Evolutionary conservation across 345 rosid species (phyloP).

Genomic region (Barbarea vulgaris): DNA sequence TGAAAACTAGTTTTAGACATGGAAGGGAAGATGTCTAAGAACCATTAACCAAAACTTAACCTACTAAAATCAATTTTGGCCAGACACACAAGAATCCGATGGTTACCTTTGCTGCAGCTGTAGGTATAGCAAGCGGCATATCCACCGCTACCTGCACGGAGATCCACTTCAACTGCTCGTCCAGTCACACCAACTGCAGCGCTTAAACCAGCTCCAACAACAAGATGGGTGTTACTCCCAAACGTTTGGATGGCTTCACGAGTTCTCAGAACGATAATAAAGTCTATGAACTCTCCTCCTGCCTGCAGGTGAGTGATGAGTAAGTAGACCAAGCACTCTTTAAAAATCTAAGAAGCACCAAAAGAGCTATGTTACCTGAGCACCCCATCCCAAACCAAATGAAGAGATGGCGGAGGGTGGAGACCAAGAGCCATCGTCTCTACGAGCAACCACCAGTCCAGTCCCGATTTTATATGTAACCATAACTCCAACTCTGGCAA

Average conservation of each 20-base stretch:
- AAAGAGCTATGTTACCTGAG: conserved; percentile 62
- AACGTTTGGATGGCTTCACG: conserved; percentile 81
- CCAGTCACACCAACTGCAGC: conserved; percentile 87
- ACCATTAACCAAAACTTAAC: not conserved
- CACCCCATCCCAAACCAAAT: conserved; percentile 97
- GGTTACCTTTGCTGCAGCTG: conserved; percentile 95
- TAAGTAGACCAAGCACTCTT: not conserved
- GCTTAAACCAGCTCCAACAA: conserved; percentile 92
- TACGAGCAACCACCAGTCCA: conserved; percentile 81
- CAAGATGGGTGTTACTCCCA: conserved; percentile 78
- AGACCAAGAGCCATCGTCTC: conserved; percentile 97
- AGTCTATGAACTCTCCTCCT: conserved; percentile 97
- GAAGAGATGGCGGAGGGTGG: conserved; percentile 96
- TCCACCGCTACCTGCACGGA: conserved; percentile 94
- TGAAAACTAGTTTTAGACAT: not conserved
- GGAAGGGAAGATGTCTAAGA: not conserved
- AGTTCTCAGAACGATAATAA: conserved; percentile 82
- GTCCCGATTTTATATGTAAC: conserved; percentile 93
- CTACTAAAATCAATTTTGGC: not conserved
- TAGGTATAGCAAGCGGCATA: conserved; percentile 95
- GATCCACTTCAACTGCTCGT: conserved; percentile 83
- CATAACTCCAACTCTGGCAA: conserved; percentile 84
- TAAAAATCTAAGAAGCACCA: not conserved
- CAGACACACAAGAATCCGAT: not conserved
- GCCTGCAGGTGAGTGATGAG: conserved; percentile 56